These are phyloP conservation scores for Grosmannia huntii DNA, from an alignment of 2,329 filamentous ascomycete genomes.

Conservation along the genomic window DNA sequence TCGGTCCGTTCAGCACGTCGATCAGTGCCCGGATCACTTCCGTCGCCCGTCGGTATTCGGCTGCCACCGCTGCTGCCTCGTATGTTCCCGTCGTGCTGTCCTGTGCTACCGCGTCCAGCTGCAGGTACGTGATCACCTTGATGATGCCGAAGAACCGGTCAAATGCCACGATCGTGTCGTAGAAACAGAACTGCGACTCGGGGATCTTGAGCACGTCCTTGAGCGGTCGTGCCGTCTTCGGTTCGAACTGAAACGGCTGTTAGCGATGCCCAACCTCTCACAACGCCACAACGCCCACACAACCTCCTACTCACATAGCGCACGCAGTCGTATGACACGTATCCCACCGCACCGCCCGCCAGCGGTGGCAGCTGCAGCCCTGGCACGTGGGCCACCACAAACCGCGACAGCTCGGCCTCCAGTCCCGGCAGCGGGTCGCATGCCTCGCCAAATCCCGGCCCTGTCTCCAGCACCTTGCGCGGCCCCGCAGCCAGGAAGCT, in stretches of 20 bases:
- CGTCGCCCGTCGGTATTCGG: slow-evolving; percentile 57
- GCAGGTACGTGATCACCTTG: slow-evolving; percentile 86
- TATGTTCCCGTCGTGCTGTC: slow-evolving; percentile 4
- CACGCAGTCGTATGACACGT: slow-evolving; percentile 95
- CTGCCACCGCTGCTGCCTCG: slow-evolving; percentile 32
- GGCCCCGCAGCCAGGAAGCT: slow-evolving; percentile 72
- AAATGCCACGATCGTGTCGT: slow-evolving; percentile 85
- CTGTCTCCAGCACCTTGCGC: slow-evolving; percentile 73
- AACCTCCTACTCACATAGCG: slow-evolving; percentile 33
- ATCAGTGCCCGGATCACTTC: slow-evolving; percentile 54
- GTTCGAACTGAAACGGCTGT: slow-evolving; percentile 60
- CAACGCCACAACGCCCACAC: background rate
- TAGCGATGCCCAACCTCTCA: background rate
- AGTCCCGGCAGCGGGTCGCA: slow-evolving; percentile 75
- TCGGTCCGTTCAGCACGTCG: slow-evolving; percentile 56
- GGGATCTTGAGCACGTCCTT: slow-evolving; percentile 82
- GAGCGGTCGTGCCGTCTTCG: slow-evolving; percentile 80
- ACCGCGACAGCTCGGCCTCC: slow-evolving; percentile 65
- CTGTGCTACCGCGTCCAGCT: slow-evolving; percentile 38
- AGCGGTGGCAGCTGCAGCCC: slow-evolving; percentile 72
- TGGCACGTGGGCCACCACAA: slow-evolving; percentile 71
- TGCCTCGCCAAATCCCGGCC: slow-evolving; percentile 72
- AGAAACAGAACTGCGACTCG: slow-evolving; percentile 94
- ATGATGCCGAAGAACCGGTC: slow-evolving; percentile 90
- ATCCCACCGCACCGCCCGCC: slow-evolving; percentile 87